phyloP scores from a whole-genome alignment of 257 asterid genomes.

The Cruciata laevipes region DNA sequence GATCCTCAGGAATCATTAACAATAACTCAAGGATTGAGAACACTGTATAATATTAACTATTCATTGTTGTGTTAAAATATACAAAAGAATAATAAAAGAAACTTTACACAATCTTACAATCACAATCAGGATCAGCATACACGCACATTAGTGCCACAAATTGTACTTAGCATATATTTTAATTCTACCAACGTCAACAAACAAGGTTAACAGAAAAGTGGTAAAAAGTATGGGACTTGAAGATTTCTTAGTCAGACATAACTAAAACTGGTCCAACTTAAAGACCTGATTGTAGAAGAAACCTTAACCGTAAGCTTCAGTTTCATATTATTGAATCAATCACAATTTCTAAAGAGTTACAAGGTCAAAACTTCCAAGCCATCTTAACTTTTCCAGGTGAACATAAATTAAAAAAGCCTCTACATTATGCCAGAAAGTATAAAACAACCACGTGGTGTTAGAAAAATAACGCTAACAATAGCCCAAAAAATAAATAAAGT shows the following conservation, averaged over 20 bases:
- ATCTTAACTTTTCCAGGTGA: no score
- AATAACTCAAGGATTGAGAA: neutral
- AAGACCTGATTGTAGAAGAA: neutral
- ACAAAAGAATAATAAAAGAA: no score
- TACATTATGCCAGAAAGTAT: neutral
- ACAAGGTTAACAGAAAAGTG: neutral
- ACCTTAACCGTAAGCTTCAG: neutral
- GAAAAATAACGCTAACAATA: neutral
- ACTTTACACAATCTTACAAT: neutral
- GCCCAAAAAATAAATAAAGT: slow-evolving; percentile 10
- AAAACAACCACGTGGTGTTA: neutral
- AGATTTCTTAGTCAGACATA: neutral
- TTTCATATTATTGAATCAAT: neutral
- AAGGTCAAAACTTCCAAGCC: no score
- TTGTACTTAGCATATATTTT: neutral
- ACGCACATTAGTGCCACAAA: neutral
- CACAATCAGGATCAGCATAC: neutral
- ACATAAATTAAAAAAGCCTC: no score
- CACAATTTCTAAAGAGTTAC: neutral
- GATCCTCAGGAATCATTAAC: neutral
- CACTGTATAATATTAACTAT: neutral
- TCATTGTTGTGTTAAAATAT: no score
- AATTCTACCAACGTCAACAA: neutral
- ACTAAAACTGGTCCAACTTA: neutral
- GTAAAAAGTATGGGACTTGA: neutral